phyloP scores from a whole-genome alignment of 2,329 filamentous ascomycete genomes.

The Neofusicoccum umdonicola region DNA sequence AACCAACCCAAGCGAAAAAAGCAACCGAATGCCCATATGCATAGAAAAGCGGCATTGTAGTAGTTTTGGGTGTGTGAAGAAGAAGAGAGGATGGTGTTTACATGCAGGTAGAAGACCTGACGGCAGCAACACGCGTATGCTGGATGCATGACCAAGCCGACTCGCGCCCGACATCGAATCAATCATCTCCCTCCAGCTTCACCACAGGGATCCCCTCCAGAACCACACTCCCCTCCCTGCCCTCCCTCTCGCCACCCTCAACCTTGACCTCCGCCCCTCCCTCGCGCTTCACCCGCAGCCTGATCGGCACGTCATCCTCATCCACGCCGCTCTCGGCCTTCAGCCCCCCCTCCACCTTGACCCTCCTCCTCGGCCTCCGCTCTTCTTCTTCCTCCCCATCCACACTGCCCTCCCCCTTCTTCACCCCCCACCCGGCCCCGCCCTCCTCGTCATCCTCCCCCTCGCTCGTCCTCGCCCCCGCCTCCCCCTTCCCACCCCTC shows the following conservation, averaged over 20 bases:
- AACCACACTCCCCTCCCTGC: background rate
- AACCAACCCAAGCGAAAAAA: too few species aligned
- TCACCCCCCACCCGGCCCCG: background rate
- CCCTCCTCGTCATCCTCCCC: background rate
- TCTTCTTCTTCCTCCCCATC: background rate
- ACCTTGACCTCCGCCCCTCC: background rate
- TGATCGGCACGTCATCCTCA: background rate
- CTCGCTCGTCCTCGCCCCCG: too few species aligned
- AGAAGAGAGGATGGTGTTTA: too few species aligned
- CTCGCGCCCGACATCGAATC: too few species aligned
- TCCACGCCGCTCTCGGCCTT: background rate
- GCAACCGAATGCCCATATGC: too few species aligned
- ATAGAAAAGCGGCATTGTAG: too few species aligned
- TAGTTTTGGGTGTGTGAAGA: too few species aligned
- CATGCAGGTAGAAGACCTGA: too few species aligned
- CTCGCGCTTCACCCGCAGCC: background rate
- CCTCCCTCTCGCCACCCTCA: background rate
- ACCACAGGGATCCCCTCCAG: background rate
- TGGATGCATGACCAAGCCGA: too few species aligned
- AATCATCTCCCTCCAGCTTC: background rate
- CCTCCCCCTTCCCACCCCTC: too few species aligned
- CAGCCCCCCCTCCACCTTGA: background rate
- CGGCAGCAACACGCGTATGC: too few species aligned
- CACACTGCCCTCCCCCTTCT: background rate
- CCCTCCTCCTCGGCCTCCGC: background rate